phyloP scores from a whole-genome alignment of 176 grass and related monocot species.

The Eragrostis curvula region DNA sequence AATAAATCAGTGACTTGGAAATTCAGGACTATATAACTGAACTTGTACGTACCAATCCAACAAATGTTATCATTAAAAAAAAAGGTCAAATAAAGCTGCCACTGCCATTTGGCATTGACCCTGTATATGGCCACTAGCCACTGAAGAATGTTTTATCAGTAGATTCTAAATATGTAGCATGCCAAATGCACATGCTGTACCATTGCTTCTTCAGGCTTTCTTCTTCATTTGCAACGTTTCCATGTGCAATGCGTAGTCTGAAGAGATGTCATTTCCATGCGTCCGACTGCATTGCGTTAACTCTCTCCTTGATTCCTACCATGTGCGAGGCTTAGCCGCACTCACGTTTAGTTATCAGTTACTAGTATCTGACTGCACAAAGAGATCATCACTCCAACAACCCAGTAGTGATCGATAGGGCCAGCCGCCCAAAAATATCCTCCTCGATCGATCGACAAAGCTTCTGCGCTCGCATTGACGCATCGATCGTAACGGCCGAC shows the following conservation, averaged over 20 bases:
- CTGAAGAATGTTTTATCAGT: not conserved
- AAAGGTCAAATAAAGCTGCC: not conserved
- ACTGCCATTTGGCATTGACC: not conserved
- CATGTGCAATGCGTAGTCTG: not conserved
- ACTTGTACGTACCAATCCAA: not conserved
- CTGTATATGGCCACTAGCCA: too few relatives aligned
- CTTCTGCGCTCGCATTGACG: constrained; percentile 5
- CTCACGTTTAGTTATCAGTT: not conserved
- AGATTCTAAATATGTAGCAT: not conserved
- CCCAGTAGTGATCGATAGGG: too few relatives aligned
- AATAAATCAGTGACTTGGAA: too few relatives aligned
- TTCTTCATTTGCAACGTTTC: not conserved
- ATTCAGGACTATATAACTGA: not conserved
- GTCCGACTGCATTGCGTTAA: not conserved
- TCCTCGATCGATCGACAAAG: not conserved
- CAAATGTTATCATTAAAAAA: not conserved
- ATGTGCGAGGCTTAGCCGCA: not conserved
- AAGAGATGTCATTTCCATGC: not conserved
- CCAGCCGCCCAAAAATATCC: not conserved
- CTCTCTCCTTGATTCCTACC: not conserved
- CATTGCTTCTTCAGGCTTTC: not conserved
- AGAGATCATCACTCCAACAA: not conserved
- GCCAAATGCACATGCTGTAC: not conserved
- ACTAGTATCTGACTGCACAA: too few relatives aligned
- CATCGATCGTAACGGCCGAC: not conserved